Evolutionary conservation across 352 stramenopile genomes (phyloP), one percentile per base, ranked within the genome.

Genomic region (Globisporangium alternatum): DNA sequence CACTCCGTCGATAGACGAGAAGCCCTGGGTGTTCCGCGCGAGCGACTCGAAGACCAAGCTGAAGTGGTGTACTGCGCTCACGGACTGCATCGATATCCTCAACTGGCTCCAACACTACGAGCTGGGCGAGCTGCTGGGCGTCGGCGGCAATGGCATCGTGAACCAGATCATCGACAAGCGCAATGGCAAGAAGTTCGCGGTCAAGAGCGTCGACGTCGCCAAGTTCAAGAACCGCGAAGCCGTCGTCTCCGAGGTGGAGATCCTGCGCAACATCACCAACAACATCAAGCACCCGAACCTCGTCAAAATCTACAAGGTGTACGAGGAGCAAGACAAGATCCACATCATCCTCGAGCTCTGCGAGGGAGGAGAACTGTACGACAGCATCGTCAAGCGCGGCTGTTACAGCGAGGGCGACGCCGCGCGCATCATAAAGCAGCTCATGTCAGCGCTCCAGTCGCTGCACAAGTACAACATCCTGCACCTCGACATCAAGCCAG

Each of bases 321-420:
- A 91, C 66, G 82, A 93, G 63, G 82, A 93, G 64, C 77, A 90
- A 6, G 74, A 86, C 47, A 90, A 93, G 68, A 81, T 93, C 21
- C 87, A 90, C 69, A 82, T 93, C 54, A 88, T 89, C 43, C 71
- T 90, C 52, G 78, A 91, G n/a, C 59, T 91, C 30, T 93, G 82
- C 56, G 72, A 76, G 19, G 84, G 84, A 25, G 82, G 83, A 12
- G 83, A 93, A 63, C 79, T 93, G 5, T 93, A 91, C 79, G 81
- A 93, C 64, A 69, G 74, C 57, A 82, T 93, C 43, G 76, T 91
- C 8, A 65, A 82, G 57, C 81, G 81, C 39, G 82, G 82, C 21
- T 77, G 77, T 45, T 91, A 90, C 69, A 78, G 79, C 63, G 83
- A 90, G 62, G 62, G 65, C 21, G 81, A 91, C 68, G 83, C 83